Evolutionary conservation across 768 basidiomycete genomes (phyloP).

Genomic region (Paxillus ammoniavirescens): DNA sequence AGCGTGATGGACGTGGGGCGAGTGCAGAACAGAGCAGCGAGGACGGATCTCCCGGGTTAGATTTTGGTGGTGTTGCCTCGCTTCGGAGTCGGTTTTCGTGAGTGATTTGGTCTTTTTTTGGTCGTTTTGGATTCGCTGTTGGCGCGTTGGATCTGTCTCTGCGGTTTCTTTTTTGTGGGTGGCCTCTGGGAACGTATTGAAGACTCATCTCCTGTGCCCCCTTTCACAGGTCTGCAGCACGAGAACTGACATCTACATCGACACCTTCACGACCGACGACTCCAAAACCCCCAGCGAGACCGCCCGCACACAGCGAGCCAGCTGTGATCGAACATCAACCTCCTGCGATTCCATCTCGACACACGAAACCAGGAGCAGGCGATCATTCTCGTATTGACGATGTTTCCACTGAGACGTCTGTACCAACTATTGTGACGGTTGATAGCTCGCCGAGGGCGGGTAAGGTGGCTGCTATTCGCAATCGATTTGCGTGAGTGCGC

Average conservation of each 20-base stretch:
- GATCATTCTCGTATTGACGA: constrained; percentile 5
- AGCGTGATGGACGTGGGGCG: not conserved
- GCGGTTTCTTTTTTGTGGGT: too few species aligned
- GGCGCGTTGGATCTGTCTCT: too few species aligned
- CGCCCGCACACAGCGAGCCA: constrained; percentile 17
- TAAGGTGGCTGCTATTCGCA: constrained; percentile 40
- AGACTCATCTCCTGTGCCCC: not conserved
- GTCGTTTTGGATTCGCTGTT: not conserved
- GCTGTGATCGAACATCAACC: constrained; percentile 9
- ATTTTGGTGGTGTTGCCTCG: constrained; percentile 35
- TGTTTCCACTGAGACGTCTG: not conserved
- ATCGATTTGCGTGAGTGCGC: constrained; percentile 27
- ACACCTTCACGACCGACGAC: constrained; percentile 18
- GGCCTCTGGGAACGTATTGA: not conserved
- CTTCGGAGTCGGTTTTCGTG: constrained; percentile 49
- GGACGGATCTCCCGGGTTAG: constrained; percentile 8
- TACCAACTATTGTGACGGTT: not conserved
- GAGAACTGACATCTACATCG: constrained; percentile 2
- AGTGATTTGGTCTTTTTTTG: constrained; percentile 25
- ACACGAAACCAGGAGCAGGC: constrained; percentile 6
- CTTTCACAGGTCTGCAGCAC: constrained; percentile 10
- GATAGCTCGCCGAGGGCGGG: constrained; percentile 11
- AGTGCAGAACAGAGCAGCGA: constrained; percentile 11
- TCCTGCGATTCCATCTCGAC: constrained; percentile 17
- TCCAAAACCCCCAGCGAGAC: constrained; percentile 15